A percentile compares a stretch with the other conserved stretches of the same genome.
Conservation (phyloP, 306 rosid genomes). For the Crotalaria pallida region DNA sequence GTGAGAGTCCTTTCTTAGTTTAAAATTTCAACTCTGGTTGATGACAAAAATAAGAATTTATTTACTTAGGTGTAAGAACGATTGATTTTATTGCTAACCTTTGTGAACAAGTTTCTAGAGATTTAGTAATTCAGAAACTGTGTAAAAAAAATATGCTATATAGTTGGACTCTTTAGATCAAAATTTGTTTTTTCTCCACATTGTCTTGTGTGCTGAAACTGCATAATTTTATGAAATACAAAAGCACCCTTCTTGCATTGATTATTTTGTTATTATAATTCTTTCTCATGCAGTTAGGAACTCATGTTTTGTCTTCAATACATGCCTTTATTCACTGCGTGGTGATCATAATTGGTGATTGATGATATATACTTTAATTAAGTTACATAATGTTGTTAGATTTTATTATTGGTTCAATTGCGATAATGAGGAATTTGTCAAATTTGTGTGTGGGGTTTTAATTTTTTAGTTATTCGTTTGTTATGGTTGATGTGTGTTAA, state of each 20-base stretch:
- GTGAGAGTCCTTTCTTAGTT: neutral
- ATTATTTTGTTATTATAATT: neutral
- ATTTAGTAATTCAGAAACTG: neutral
- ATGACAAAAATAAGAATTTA: constrained; percentile 8
- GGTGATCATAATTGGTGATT: neutral
- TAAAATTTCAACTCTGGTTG: constrained; percentile 14
- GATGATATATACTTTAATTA: neutral
- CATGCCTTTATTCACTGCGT: neutral
- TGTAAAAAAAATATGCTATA: neutral
- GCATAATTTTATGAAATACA: neutral
- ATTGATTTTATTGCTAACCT: neutral
- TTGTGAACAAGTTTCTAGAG: neutral
- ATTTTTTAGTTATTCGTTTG: neutral
- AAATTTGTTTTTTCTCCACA: neutral
- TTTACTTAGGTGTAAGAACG: neutral
- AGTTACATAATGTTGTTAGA: neutral
- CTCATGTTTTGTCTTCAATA: neutral
- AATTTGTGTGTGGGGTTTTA: neutral
- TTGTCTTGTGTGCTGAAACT: neutral
- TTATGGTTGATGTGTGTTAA: neutral
- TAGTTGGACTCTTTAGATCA: neutral
- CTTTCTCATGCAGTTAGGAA: neutral
- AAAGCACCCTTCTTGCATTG: neutral
- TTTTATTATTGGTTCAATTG: neutral
- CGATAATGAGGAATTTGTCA: neutral